Base-by-base conservation (phyloP, 164 flowering plant genomes). In the Brasenia schreberi region DNA sequence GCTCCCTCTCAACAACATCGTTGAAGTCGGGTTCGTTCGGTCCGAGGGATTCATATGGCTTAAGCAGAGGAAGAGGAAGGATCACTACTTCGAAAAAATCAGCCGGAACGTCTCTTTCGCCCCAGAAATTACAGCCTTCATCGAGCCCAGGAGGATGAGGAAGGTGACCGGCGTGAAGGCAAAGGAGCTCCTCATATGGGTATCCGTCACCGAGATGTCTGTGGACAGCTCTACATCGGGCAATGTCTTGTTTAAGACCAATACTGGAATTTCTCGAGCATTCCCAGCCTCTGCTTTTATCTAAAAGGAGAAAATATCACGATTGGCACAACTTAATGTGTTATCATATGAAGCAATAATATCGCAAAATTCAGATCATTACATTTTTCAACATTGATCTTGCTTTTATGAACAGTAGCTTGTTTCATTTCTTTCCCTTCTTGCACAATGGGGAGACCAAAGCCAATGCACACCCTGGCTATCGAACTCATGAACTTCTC, bases 81-180 rank as follows among this genome's bases (percentile, higher is more conserved):
- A 79, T 33, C 81, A 79, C 70, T 53, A 69, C 14, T 79, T 74
- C 72, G 74, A 79, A 69, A 63, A 69, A 72, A 62, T 74, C 3
- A 67, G 74, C 68, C 76, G 76, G 65, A 68, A 66, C 14, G 81
- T 76, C 66, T 69, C 75, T 23, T 79, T 73, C 52, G 74, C 70
- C 62, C 44, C 66, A 0, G 70, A 79, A 16, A 76, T 79, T 3
- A 39, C 59, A 5, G 80, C 76, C 1, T 65, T 58, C 16, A 65
- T 77, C 16, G 68, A 70, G 23, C 70, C 72, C 56, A 66, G 68
- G 23, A 5, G 68, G 61, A 77, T 77, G 43, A 77, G 66, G 72
- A 77, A 77, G 68, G 77, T 77, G 17, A 77, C 70, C 42, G 78
- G 80, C 10, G 78, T 77, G 64, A 77, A 75, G 78, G 80, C 76